Percentiles rank a stretch among this genome's conserved stretches.
Evolutionary conservation across 768 basidiomycete species (phyloP).

Genomic region (Boletus coccyginus): DNA sequence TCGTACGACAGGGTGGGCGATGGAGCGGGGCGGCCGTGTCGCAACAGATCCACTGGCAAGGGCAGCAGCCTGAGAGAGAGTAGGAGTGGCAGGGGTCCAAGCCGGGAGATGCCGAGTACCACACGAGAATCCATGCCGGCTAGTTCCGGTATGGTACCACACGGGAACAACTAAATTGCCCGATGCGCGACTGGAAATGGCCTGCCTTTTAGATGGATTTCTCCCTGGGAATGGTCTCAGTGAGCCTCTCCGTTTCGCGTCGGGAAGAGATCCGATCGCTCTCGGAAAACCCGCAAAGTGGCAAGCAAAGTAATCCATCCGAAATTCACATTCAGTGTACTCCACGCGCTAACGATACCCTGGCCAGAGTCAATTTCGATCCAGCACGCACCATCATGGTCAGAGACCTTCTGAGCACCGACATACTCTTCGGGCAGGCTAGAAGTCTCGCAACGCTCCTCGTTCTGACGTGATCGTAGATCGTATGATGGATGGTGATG

Average conservation of each 20-base stretch:
- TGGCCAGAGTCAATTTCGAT: slow-evolving; percentile 76
- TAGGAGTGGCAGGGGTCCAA: no score
- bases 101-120: no score
- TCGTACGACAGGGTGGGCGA: no score
- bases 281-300: slow-evolving; percentile 87
- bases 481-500: neutral
- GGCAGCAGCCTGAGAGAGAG: no score
- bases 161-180: no score
- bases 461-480: slow-evolving; percentile 59
- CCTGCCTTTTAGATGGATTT: slow-evolving; percentile 58
- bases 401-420: slow-evolving; percentile 93
- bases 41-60: no score
- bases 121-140: no score
- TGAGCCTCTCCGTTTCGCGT: slow-evolving; percentile 74
- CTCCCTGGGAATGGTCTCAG: slow-evolving; percentile 88
- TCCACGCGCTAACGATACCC: slow-evolving; percentile 8
- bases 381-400: slow-evolving; percentile 89
- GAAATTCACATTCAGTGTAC: neutral
- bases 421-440: no score
- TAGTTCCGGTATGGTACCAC: no score
- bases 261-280: slow-evolving; percentile 66
- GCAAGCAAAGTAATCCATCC: slow-evolving; percentile 54
- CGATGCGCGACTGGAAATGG: no score
- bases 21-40: no score
- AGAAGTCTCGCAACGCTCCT: slow-evolving; percentile 87